A percentile compares a stretch with the other conserved stretches of the same genome.
Conservation (phyloP, 768 basidiomycete species). For the Leccinum boreale region DNA sequence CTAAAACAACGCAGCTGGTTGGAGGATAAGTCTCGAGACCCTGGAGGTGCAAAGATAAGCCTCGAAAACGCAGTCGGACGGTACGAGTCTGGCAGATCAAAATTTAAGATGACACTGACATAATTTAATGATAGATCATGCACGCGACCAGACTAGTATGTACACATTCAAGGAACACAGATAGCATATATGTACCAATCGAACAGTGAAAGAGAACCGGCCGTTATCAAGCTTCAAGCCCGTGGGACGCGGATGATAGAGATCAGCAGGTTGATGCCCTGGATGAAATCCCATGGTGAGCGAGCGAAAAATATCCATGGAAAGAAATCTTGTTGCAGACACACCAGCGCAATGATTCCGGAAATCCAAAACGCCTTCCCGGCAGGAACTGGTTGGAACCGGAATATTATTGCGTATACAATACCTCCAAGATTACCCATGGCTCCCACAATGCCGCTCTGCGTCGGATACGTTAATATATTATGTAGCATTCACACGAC, state of each 20-base stretch:
- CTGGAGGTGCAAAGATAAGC: background rate
- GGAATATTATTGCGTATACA: slow-evolving; percentile 46
- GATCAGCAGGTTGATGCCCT: slow-evolving; percentile 8
- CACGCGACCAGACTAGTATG: background rate
- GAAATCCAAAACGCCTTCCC: slow-evolving; percentile 48
- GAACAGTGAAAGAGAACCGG: background rate
- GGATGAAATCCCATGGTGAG: background rate
- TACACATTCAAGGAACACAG: background rate
- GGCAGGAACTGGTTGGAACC: slow-evolving; percentile 38
- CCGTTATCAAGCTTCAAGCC: background rate
- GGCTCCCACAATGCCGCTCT: slow-evolving; percentile 39
- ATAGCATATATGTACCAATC: background rate
- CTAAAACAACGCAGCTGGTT: background rate
- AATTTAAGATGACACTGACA: background rate
- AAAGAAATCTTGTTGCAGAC: background rate
- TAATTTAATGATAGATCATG: background rate
- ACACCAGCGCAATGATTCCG: slow-evolving; percentile 39
- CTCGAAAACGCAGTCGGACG: background rate
- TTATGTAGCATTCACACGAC: background rate
- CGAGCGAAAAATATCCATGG: background rate
- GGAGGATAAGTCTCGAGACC: background rate
- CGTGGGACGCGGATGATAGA: slow-evolving; percentile 12
- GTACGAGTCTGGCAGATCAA: background rate
- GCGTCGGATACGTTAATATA: background rate
- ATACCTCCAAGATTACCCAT: slow-evolving; percentile 45